Base-by-base conservation (phyloP, 2,329 filamentous ascomycete genomes). In the Fusarium sp. region DNA sequence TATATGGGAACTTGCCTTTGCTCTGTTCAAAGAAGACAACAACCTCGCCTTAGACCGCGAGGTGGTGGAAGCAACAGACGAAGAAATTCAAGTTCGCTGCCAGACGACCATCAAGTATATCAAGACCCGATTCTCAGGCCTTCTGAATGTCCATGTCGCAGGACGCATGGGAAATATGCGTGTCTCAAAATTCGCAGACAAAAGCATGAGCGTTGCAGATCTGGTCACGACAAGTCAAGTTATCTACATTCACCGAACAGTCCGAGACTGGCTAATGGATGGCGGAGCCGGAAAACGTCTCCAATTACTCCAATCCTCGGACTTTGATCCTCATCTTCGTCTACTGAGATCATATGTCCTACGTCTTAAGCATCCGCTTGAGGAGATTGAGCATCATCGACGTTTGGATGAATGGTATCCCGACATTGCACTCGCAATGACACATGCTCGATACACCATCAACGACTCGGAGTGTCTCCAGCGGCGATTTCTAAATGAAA, bases 321-420 rank as follows among this genome's bases (percentile, higher is more conserved):
- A n/a, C 3, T 59, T 60, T 13, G 43, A 59, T 17, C 20, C 57
- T 5, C 57, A 60, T 23, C 15, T 60, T 18, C 57, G 43, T 10
- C 57, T 59, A 31, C 37, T 59, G 1, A 40, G 43, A 13, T 60
- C 57, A 27, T 59, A 59, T 10, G 53, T 79, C 4, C 69, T 79
- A 0, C 76, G 72, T 1, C 69, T 80, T 46, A 79, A 79, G 54
- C 35, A 66, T 6, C 71, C 78, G 0, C 69, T 80, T 0, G 75
- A 76, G n/a, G 69, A 73, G 23, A 58, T 78, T 17, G 78, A 80
- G 50, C 76, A 75, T 37, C 78, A 80, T 20, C 77, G 78, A 7
- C 67, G 78, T 3, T 61, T 80, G 15, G 78, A 80, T 18, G 78
- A 80, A 39, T 80, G 78, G 78, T 80, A 77, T 42, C 78, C 78